phyloP scores from a whole-genome alignment of 306 rosid genomes.

The Cicer chorassanicum region DNA sequence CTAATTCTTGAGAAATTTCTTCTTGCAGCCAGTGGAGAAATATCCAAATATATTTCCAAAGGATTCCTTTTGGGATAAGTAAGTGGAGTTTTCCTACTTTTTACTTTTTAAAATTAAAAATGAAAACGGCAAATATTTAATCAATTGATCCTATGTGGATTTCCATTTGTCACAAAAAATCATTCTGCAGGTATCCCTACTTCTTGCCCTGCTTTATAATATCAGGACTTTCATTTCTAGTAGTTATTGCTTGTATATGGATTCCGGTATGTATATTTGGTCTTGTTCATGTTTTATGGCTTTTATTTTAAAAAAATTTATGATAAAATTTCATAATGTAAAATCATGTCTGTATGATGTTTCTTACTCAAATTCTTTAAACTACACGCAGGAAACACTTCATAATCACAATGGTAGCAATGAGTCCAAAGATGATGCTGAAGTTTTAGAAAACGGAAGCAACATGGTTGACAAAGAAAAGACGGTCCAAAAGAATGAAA shows the following conservation, averaged over 20 bases:
- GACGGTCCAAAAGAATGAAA: constrained; percentile 46
- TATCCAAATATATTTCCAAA: constrained; percentile 21
- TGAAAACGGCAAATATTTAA: not conserved
- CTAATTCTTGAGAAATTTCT: not conserved
- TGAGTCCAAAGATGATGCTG: constrained; percentile 44
- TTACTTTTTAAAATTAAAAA: not conserved
- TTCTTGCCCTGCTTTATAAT: constrained; percentile 50
- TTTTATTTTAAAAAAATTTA: not conserved
- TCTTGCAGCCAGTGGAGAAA: constrained; percentile 15
- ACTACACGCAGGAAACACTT: constrained; percentile 71
- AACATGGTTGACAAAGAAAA: constrained; percentile 31
- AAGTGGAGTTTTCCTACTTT: not conserved
- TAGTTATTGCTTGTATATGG: constrained; percentile 51
- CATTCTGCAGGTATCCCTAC: constrained; percentile 53
- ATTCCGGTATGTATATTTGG: constrained; percentile 49
- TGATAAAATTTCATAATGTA: not conserved
- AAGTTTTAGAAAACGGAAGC: constrained; percentile 60
- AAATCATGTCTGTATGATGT: not conserved
- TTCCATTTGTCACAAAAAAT: constrained; percentile 2
- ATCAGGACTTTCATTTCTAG: constrained; percentile 41
- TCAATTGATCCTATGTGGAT: not conserved
- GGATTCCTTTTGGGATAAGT: constrained; percentile 24
- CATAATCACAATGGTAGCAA: constrained; percentile 56
- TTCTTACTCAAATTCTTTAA: not conserved
- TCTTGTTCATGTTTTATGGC: not conserved